These are phyloP conservation scores for Suillus decipiens DNA, from an alignment of 768 basidiomycete genomes.

Conservation along the genomic window DNA sequence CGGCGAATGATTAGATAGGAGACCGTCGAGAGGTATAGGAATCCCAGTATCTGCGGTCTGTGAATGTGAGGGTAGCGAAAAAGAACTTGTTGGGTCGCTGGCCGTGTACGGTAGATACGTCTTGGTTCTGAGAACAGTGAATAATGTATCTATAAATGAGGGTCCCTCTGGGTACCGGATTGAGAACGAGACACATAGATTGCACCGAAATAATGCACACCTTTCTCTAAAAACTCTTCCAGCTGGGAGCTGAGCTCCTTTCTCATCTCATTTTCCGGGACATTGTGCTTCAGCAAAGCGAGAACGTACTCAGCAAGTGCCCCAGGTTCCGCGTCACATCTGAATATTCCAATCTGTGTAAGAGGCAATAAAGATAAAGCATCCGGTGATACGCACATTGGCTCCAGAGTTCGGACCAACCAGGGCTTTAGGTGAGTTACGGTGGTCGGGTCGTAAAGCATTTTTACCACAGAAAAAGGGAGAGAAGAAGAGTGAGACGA, in stretches of 20 bases:
- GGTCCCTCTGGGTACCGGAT: conserved; percentile 51
- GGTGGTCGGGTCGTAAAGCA: conserved; percentile 71
- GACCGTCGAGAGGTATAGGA: conserved; percentile 74
- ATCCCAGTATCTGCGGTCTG: conserved; percentile 61
- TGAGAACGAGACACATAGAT: conserved; percentile 14
- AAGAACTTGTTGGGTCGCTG: conserved; percentile 41
- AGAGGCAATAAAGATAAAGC: conserved; percentile 5
- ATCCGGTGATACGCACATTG: conserved; percentile 62
- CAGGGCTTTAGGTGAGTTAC: conserved; percentile 77
- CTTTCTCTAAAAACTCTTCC: conserved; percentile 92
- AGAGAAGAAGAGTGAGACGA: conserved; percentile 6
- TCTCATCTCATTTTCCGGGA: conserved; percentile 78
- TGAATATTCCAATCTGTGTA: conserved; percentile 34
- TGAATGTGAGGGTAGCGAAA: conserved; percentile 37
- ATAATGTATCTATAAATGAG: conserved; percentile 82
- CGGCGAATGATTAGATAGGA: conserved; percentile 48
- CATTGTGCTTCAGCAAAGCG: conserved; percentile 89
- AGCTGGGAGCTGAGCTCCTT: conserved; percentile 76
- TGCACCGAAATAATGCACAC: conserved; percentile 40
- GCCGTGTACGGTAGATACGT: conserved; percentile 79
- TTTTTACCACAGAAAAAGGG: conserved; percentile 27
- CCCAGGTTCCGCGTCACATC: conserved; percentile 95
- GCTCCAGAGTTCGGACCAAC: conserved; percentile 87
- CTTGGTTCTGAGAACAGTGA: conserved; percentile 81
- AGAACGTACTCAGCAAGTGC: conserved; percentile 94